Evolutionary conservation across 805 yeast genomes (phyloP).

Genomic region (Wickerhamomyces subpelliculosus): DNA sequence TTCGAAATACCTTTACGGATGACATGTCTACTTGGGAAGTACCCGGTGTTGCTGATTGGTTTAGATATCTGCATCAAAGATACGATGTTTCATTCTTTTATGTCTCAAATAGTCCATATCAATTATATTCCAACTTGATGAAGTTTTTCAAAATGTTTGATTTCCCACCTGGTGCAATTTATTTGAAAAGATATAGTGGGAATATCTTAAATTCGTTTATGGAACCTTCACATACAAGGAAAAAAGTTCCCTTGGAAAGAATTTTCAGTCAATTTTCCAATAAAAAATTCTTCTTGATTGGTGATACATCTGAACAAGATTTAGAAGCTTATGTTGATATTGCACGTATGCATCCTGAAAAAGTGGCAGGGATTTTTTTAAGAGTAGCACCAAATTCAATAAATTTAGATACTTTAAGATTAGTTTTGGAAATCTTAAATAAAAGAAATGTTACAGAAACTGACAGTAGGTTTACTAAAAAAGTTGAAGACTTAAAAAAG

Average conservation of each 20-base stretch:
- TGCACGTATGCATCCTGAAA: conserved; percentile 54
- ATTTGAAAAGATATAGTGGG: conserved; percentile 82
- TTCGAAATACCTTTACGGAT: conserved; percentile 69
- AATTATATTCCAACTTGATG: conserved; percentile 42
- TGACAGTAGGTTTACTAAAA: conserved; percentile 7
- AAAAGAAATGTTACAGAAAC: conserved; percentile 18
- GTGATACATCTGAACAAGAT: conserved; percentile 96
- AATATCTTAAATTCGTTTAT: conserved; percentile 72
- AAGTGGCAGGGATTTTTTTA: conserved; percentile 69
- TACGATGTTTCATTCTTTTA: conserved; percentile 66
- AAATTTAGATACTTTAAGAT: conserved; percentile 36
- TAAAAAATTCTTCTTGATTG: conserved; percentile 75
- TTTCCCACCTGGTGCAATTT: conserved; percentile 78
- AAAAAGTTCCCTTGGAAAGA: conserved; percentile 54
- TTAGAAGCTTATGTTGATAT: conserved; percentile 81
- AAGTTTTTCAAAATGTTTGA: conserved; percentile 48
- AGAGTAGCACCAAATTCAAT: conserved; percentile 68
- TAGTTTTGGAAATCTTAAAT: conserved; percentile 13
- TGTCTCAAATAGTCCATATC: conserved; percentile 96
- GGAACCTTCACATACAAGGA: conserved; percentile 83
- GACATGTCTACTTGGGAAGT: conserved; percentile 63
- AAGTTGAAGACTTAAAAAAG: conserved; percentile 19
- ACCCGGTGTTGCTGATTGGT: conserved; percentile 73
- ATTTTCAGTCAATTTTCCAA: conserved; percentile 68
- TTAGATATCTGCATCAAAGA: conserved; percentile 36